Conservation (phyloP, 176 grass and related monocot genomes). For the Zea mays region DNA sequence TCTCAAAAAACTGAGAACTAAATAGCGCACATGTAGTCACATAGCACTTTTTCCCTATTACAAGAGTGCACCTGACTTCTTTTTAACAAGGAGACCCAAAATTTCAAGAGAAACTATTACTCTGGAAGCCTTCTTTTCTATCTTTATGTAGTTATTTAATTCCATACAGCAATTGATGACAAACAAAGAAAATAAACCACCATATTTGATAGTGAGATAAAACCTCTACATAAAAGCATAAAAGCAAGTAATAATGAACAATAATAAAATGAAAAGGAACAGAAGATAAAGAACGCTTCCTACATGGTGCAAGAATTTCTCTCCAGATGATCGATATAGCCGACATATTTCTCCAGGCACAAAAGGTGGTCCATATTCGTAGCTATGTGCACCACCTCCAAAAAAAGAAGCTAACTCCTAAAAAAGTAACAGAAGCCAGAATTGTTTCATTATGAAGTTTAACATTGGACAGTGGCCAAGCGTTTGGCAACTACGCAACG, state of each 20-base stretch:
- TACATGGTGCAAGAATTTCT: slow-evolving; percentile 93
- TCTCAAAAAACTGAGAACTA: background rate
- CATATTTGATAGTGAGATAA: background rate
- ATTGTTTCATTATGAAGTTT: slow-evolving; percentile 30
- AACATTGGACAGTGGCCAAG: slow-evolving; percentile 26
- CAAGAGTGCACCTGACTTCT: background rate
- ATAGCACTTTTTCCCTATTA: slow-evolving; percentile 5
- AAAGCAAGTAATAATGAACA: background rate
- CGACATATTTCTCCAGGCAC: slow-evolving; percentile 97
- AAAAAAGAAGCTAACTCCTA: slow-evolving; percentile 96
- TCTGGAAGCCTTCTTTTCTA: slow-evolving; percentile 1
- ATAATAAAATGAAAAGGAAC: slow-evolving; percentile 28
- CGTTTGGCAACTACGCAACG: background rate
- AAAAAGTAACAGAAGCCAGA: slow-evolving; percentile 27
- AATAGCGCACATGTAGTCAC: background rate
- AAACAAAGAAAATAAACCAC: slow-evolving; percentile 6
- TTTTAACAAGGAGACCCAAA: slow-evolving; percentile 15
- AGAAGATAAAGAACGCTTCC: slow-evolving; percentile 39
- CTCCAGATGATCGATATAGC: slow-evolving; percentile 83
- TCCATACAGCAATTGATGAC: slow-evolving; percentile 4
- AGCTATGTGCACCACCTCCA: slow-evolving; percentile 70
- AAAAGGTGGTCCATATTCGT: slow-evolving; percentile 90
- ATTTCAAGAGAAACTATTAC: slow-evolving; percentile 22
- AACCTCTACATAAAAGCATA: background rate
- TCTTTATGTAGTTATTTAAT: slow-evolving; percentile 17